Base-by-base conservation (phyloP, 805 yeast genomes). In the Wickerhamiella sergipiensis region DNA sequence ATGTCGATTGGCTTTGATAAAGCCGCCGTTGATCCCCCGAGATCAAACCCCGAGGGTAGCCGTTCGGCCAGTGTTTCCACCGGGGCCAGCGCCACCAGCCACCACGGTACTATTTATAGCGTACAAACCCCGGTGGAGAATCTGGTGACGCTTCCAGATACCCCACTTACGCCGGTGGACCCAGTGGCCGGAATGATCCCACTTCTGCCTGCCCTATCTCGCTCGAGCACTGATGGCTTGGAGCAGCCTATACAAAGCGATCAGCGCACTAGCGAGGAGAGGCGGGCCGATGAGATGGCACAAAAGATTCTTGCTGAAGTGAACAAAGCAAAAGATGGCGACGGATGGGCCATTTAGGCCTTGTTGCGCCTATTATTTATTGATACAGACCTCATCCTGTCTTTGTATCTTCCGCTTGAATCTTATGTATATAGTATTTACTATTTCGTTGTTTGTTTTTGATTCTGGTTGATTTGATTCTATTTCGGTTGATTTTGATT, bases 251-350 rank as follows among this genome's bases (percentile, higher is more conserved):
- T n/a, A 7, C 40, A 36, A n/a, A 4, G 5, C 17, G 40, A 36
- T 18, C 40, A n/a, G 17, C 40, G 19, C 17, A 4, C 40, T 15
- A 36, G 19, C 40, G 19, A 40, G 22, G 43, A 40, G 15, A 21
- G 3, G 24, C 43, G 24, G 6, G 67, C 67, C 42, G 68, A 65
- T 50, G 63, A 59, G 45, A 65, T 65, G 63, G 68, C 69, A 22
- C 60, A 59, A 57, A 52, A 60, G 31, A 65, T 65, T 49, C 55
- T 65, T 45, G 64, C 60, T 33, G 57, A 60, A 46, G 67, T 64
- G 43, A 40, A 12, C 43, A 18, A 21, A 40, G 43, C 17, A 13
- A 17, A 36, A 36, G 40, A 36, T 36, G 40, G 40, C 19, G 40
- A 36, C 4, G 40, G 40, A 17, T 36, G 40, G 40, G 40, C 40